Evolutionary conservation across 768 basidiomycete genomes (phyloP), one percentile per base, ranked within the genome.

Genomic region (Epithele typhae): DNA sequence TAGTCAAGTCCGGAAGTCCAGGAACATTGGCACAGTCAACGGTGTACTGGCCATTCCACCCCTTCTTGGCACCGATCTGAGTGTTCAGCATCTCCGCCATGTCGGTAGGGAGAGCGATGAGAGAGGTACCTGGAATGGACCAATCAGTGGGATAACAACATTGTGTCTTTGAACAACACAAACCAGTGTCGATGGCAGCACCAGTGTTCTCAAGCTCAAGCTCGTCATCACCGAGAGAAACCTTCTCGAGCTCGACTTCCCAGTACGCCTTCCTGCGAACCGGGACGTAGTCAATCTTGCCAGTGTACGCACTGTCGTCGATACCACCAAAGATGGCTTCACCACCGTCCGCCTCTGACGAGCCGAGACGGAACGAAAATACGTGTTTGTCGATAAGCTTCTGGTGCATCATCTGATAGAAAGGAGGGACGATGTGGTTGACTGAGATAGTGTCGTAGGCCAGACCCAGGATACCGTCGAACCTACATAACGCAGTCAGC

Each of bases 41-140:
- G 21, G 81, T 81, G 62, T 95, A 96, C 67, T 97, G 95, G 33
- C 95, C 96, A 62, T 88, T 96, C 94, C 94, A 98, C 2, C 84
- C 81, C 62, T 85, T 91, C 70, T 79, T 87, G 12, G 95, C 95
- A 49, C 96, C 96, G 43, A 99, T 96, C 65, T 87, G 83, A 25
- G 86, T 73, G 69, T 99, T 98, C 59, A 99, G 73, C 91, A 99
- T 91, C 74, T 99, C 96, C 43, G 96, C 94, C 44, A 98, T 77
- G 60, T 98, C 95, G 47, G 84, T 82, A 41, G 95, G 95, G 40
- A 95, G 73, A 40, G 87, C 95, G 58, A 98, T 97, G 51, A 97
- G 75, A 6, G 92, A 94, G 33, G 96, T 97, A 45, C 93, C 92
- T 84, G 61, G 19, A 25, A 48, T 11, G 5, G 15, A 40, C 32